A percentile compares a stretch with the other conserved stretches of the same genome.
phyloP scores from a whole-genome alignment of 495 filamentous ascomycete species.

The Neurospora sp. region DNA sequence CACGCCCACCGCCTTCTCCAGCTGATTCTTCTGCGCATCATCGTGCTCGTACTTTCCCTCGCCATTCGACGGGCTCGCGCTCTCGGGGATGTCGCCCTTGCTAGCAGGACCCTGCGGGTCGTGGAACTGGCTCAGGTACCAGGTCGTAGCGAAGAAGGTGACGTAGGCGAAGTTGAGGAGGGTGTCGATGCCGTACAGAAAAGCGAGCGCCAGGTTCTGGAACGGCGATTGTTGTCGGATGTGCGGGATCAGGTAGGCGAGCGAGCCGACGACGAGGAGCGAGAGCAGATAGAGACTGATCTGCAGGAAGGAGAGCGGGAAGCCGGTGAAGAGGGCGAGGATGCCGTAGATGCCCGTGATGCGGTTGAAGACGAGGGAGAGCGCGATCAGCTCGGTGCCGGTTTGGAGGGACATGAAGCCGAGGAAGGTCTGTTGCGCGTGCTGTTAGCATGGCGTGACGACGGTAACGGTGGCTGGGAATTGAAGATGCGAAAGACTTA shows the following conservation, averaged over 20 bases:
- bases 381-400: slow-evolving; percentile 68
- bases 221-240: slow-evolving; percentile 60
- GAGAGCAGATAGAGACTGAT: slow-evolving; percentile 80
- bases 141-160: slow-evolving; percentile 64
- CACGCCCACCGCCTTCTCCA: slow-evolving; percentile 41
- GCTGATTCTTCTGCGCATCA: neutral
- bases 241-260: slow-evolving; percentile 55
- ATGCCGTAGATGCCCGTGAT: slow-evolving; percentile 79
- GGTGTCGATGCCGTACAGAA: slow-evolving; percentile 71
- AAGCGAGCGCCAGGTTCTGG: slow-evolving; percentile 60
- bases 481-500: slow-evolving; percentile 7
- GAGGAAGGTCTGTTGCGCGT: slow-evolving; percentile 55
- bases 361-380: slow-evolving; percentile 79
- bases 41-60: slow-evolving; percentile 1
- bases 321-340: slow-evolving; percentile 72
- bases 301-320: slow-evolving; percentile 50
- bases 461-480: neutral
- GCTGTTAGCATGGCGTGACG: too few species aligned
- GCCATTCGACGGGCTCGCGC: slow-evolving; percentile 16
- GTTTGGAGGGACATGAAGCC: slow-evolving; percentile 77
- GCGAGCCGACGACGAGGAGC: slow-evolving; percentile 51
- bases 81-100: slow-evolving; percentile 1
- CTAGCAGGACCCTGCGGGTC: slow-evolving; percentile 5
- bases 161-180: slow-evolving; percentile 71
- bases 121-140: slow-evolving; percentile 64